Base-by-base conservation (phyloP, 495 filamentous ascomycete genomes). In the Neurospora sublineolata region DNA sequence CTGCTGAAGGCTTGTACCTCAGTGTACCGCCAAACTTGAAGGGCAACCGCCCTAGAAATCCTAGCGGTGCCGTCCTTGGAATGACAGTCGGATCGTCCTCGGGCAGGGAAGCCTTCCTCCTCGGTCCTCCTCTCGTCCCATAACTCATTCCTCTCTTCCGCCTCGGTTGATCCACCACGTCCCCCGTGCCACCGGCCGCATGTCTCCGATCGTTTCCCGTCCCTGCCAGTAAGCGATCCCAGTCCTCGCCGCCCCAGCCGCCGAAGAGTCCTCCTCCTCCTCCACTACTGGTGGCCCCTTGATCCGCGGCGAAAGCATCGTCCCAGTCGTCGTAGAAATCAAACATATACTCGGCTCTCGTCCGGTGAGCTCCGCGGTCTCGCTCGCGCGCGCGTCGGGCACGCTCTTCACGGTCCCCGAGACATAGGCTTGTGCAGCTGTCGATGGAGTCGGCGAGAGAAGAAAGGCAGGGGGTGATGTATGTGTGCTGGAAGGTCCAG, bases 311-410 rank as follows among this genome's bases (percentile, higher is more conserved):
- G 33, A 92, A 89, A 70, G 89, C 87, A 70, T 94, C 93, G 68
- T 97, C 93, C 93, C 94, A 97, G 77, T 97, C 94, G 79, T 99
- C 95, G 82, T 99, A 99, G 83, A 99, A 99, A 75, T 97, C 96
- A 75, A 99, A 99, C 73, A 87, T 92, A 46, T 90, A 88, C 77
- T 97, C 94, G 36, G 92, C 89, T 44, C 89, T 82, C 11, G 89
- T 90, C 73, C 90, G 83, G 9, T 78, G 73, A 1, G 82, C 80
- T 11, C 85, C 84, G 12, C 83, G 78, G 14, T 81, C 87, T 38
- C 85, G 81, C 72, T 87, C 85, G 44, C 86, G 84, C 69, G 87
- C 84, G 64, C 93, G 87, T 6, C 91, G 88, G 30, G 88, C 82
- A 46, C 91, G 91, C 75, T 93, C 92, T 71, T 94, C 91, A 68